Evolutionary conservation across 371 early-diverging fungal genomes (phyloP), one percentile per base, ranked within the genome.

Genomic region (Saksenaea vasiformis): DNA sequence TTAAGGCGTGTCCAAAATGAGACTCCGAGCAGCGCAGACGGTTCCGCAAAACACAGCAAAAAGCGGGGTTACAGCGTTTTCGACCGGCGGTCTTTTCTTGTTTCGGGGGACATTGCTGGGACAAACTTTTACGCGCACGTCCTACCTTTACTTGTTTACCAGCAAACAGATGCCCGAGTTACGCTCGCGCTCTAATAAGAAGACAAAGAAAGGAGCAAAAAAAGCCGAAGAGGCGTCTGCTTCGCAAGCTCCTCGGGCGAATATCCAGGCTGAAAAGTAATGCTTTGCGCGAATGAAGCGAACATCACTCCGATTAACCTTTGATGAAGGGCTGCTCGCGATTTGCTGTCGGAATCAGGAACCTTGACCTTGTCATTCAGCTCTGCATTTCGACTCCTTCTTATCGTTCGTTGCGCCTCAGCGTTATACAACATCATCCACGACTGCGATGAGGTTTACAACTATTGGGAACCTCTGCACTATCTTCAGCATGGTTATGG

Each of bases 401-500:
- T 88, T 28, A 73, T 85, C 9, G 75, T 83, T 1, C 80, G 92
- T n/a, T 73, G 87, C 43, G 71, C 82, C 14, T 87, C 89, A n/a
- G 89, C 87, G n/a, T 66, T 87, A 0, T 88, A 75, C 60, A 83
- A 87, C 31, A 85, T 87, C 54, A 71, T 90, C 27, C 73, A 77
- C 10, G 95, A 98, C 73, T 98, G 97, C 76, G 97, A 98, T 73
- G 95, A 98, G 72, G 93, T 92, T 8, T 97, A 87, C 80, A 97
- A 97, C 82, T 98, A 93, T 74, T 97, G 95, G 95, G 98, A 98
- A 71, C 95, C 97, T 11, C 75, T 88, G 37, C 97, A 97, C 69
- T 94, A 92, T 65, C 73, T 96, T 43, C 87, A 90, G 47, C 85
- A 91, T 71, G 95, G 95, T 0, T 76, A 77, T 58, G 98, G 95